Conservation (phyloP, 2,329 filamentous ascomycete genomes). For the Xylaria sp. region DNA sequence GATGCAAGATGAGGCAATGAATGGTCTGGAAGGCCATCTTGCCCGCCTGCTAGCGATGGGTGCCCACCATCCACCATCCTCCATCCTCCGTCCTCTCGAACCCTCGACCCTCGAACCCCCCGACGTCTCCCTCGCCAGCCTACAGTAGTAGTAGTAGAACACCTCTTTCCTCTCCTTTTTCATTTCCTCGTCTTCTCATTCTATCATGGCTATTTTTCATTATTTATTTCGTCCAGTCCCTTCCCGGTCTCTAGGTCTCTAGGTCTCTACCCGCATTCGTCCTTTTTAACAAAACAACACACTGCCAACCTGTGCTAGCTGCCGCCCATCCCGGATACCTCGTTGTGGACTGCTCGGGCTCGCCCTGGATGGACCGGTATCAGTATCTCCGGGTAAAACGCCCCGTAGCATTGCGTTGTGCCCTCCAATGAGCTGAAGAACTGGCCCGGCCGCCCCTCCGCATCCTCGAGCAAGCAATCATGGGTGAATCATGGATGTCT, state of each 20-base stretch:
- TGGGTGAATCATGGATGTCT: too few relatives aligned
- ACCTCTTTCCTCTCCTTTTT: too few relatives aligned
- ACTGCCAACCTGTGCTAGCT: background rate
- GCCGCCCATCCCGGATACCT: slow-evolving; percentile 17
- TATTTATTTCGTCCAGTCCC: background rate
- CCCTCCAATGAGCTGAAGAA: slow-evolving; percentile 1
- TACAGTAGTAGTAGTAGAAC: too few relatives aligned
- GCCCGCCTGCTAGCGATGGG: too few relatives aligned
- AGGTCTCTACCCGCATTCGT: background rate
- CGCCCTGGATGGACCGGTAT: background rate
- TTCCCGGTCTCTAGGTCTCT: background rate
- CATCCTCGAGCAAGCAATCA: slow-evolving; percentile 6
- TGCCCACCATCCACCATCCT: too few relatives aligned
- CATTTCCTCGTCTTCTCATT: too few relatives aligned
- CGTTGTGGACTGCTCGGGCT: slow-evolving; percentile 21
- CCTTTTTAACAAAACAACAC: background rate
- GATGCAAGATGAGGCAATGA: slow-evolving; percentile 29
- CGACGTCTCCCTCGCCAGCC: background rate
- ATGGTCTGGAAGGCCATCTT: too few relatives aligned
- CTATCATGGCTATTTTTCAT: too few relatives aligned
- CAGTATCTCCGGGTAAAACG: slow-evolving; percentile 12
- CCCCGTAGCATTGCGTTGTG: slow-evolving; percentile 2
- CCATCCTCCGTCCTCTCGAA: too few relatives aligned
- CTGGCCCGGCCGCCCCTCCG: slow-evolving; percentile 4
- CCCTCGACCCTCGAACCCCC: background rate